Conservation (phyloP, 1,139 yeast genomes). For the Barnettozyma hawaiiensis region DNA sequence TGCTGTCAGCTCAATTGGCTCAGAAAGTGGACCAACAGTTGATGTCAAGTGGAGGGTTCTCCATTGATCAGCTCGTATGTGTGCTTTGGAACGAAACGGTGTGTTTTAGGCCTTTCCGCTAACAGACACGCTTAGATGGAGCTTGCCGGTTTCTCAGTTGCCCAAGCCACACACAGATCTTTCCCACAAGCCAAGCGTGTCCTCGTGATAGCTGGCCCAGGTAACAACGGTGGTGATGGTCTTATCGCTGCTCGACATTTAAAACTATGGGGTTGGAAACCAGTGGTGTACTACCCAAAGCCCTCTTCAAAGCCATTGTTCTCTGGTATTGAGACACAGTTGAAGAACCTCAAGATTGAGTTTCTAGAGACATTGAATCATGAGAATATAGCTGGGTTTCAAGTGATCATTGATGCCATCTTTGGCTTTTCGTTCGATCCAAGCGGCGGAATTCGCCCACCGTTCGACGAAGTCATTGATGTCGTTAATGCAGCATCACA, state of each 20-base stretch:
- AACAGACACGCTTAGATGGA: constrained; percentile 52
- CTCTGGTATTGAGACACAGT: constrained; percentile 47
- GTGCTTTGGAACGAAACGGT: constrained; percentile 13
- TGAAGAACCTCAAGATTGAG: constrained; percentile 47
- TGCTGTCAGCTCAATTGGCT: constrained; percentile 63
- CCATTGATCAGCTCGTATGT: constrained; percentile 76
- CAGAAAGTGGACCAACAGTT: constrained; percentile 77
- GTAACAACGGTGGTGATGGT: constrained; percentile 96
- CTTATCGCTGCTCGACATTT: constrained; percentile 92
- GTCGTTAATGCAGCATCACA: constrained; percentile 36
- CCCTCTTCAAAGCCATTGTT: constrained; percentile 41
- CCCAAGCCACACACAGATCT: constrained; percentile 69
- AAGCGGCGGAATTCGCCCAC: constrained; percentile 60
- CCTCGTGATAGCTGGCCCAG: constrained; percentile 83
- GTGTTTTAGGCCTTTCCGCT: neutral
- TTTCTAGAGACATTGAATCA: constrained; percentile 31
- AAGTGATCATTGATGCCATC: constrained; percentile 56
- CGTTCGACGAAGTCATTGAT: constrained; percentile 58
- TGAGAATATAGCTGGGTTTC: constrained; percentile 7
- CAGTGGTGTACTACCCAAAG: constrained; percentile 65
- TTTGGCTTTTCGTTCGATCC: constrained; percentile 94
- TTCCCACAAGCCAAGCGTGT: constrained; percentile 51
- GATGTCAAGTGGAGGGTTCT: constrained; percentile 78
- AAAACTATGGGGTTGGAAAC: constrained; percentile 70
- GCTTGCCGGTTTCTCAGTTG: constrained; percentile 90